Conservation (phyloP, 202 grass and related monocot species). For the Zoysia matrella region DNA sequence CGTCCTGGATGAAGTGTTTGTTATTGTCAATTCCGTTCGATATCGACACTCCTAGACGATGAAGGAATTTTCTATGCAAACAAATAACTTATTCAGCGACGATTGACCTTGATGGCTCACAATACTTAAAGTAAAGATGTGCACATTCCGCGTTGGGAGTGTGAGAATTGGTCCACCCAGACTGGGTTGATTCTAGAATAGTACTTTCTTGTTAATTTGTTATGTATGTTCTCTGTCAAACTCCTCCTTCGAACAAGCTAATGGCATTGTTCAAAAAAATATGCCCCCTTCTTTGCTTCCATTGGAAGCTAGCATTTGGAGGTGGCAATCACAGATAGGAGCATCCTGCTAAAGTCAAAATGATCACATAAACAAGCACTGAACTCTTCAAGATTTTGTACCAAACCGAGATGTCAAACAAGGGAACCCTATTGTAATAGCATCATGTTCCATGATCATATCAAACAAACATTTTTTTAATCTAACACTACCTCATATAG, state of each 20-base stretch:
- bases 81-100: no score
- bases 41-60: no score
- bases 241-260: neutral
- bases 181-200: no score
- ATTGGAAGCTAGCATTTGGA: neutral
- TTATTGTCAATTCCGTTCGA: no score
- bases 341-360: conserved; percentile 10
- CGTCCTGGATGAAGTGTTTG: no score
- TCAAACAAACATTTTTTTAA: neutral
- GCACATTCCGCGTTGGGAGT: no score
- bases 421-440: conserved; percentile 22
- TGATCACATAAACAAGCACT: neutral
- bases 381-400: neutral
- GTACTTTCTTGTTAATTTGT: neutral
- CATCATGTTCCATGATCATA: neutral
- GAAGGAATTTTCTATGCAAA: no score
- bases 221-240: neutral
- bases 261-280: neutral
- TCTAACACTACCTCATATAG: neutral
- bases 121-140: no score
- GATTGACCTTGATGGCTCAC: no score
- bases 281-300: neutral
- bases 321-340: neutral
- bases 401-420: conserved; percentile 17
- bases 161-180: no score